phyloP scores from a whole-genome alignment of 73 alveolate species.

The Paramecium caudatum region DNA sequence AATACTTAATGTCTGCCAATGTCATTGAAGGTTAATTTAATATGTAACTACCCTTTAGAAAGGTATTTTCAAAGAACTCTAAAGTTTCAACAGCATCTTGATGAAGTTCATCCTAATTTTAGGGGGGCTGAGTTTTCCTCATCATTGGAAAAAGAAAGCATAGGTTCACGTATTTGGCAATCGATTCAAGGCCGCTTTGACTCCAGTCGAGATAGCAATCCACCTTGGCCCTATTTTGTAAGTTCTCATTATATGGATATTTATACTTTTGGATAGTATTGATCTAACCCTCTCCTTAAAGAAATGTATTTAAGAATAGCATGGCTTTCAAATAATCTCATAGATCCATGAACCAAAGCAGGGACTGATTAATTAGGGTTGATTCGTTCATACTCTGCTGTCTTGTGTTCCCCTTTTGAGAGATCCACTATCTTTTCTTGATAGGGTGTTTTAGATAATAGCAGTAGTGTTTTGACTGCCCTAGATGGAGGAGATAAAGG shows the following conservation, averaged over 20 bases:
- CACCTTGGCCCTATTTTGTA: constrained; percentile 6
- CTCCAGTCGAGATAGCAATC: constrained; percentile 21
- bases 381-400: not conserved
- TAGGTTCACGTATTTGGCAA: not conserved
- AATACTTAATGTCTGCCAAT: constrained; percentile 44
- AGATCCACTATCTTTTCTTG: constrained; percentile 24
- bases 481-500: constrained; percentile 40
- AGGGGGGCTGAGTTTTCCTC: not conserved
- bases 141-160: constrained; percentile 6
- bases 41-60: constrained; percentile 30
- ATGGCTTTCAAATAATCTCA: not conserved
- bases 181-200: not conserved
- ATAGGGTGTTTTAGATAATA: not conserved
- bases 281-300: not conserved
- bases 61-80: not conserved
- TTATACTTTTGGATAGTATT: not conserved
- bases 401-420: constrained; percentile 25
- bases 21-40: constrained; percentile 24
- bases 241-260: not conserved
- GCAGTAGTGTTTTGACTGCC: not conserved
- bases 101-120: not conserved
- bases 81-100: not conserved
- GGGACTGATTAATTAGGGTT: constrained; percentile 51
- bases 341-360: not conserved
- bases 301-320: constrained; percentile 53